Evolutionary conservation across 75 land plant species (phyloP), one percentile per base, ranked within the genome.

Genomic region (Pinus albicaulis): DNA sequence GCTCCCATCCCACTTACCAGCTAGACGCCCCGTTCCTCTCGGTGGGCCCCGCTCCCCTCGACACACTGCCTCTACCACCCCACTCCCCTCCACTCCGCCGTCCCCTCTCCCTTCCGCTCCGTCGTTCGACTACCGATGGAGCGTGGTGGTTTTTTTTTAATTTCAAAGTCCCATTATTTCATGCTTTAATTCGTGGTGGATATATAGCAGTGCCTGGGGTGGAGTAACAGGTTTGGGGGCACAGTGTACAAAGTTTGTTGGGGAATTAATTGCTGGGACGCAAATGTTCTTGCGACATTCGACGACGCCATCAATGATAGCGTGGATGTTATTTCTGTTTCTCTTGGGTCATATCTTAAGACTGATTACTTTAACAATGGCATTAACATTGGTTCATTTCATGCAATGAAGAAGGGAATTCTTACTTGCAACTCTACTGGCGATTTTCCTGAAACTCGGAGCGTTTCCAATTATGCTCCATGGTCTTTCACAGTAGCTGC

Each of bases 181-280:
- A n/a, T n/a, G n/a, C n/a, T n/a, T n/a, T n/a, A n/a, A n/a, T n/a
- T n/a, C n/a, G n/a, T n/a, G n/a, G n/a, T n/a, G n/a, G n/a, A n/a
- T n/a, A n/a, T n/a, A n/a, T n/a, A n/a, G 99, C 3, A 85, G 84
- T 53, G 99, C 97, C 31, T 86, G 90, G 38, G 99, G 99, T 34
- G 90, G 93, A 97, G 89, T 94, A 2, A 61, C 89, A 11, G 77
- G 81, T 11, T 97, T 92, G 7, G 77, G 99, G 48, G 59, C 93
- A 3, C 99, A 2, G 89, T 59, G 1, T 96, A 96, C 87, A 96
- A 96, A 81, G 94, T 92, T 4, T 96, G 99, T 77, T 96, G 99
- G 99, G 56, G 41, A 0, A 87, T 88, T 14, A 90, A 92, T 0
- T 96, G 99, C 75, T 93, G 87, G 74, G 86, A 86, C 74, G 83